phyloP scores from a whole-genome alignment of 2,329 filamentous ascomycete genomes.

The Akanthomyces uredinophilus region DNA sequence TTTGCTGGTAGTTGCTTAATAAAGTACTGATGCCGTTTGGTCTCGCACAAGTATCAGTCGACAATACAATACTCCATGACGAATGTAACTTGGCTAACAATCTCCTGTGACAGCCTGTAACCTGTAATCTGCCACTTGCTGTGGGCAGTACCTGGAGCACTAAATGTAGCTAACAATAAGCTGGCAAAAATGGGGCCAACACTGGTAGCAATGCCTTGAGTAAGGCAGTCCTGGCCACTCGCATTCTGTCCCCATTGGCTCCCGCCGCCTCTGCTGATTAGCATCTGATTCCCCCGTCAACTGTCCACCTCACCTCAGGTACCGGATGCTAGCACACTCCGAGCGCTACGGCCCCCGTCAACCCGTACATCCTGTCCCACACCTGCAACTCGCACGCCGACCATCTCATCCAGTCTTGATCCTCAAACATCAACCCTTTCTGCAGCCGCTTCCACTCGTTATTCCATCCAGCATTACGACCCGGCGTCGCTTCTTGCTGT shows the following conservation, averaged over 20 bases:
- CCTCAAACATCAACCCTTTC: not conserved
- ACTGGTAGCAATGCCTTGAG: too few relatives aligned
- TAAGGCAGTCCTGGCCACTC: not conserved
- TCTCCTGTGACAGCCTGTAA: not conserved
- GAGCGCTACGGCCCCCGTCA: not conserved
- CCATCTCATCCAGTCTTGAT: not conserved
- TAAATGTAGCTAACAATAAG: too few relatives aligned
- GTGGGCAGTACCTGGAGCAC: not conserved
- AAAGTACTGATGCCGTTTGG: too few relatives aligned
- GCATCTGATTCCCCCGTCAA: not conserved
- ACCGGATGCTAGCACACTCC: conserved; percentile 3
- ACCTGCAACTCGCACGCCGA: not conserved
- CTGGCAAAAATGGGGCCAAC: not conserved
- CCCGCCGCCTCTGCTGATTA: not conserved
- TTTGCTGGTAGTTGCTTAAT: too few relatives aligned
- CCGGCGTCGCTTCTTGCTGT: conserved; percentile 6
- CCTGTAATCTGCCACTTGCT: not conserved
- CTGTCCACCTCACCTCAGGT: not conserved
- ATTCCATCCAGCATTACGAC: conserved; percentile 3
- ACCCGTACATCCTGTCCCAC: not conserved
- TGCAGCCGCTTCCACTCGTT: not conserved
- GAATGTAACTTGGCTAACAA: too few relatives aligned
- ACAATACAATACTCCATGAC: too few relatives aligned
- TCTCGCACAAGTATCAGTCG: too few relatives aligned
- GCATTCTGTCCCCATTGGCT: not conserved